phyloP scores from a whole-genome alignment of 306 rosid genomes.

The Alnus rubra region DNA sequence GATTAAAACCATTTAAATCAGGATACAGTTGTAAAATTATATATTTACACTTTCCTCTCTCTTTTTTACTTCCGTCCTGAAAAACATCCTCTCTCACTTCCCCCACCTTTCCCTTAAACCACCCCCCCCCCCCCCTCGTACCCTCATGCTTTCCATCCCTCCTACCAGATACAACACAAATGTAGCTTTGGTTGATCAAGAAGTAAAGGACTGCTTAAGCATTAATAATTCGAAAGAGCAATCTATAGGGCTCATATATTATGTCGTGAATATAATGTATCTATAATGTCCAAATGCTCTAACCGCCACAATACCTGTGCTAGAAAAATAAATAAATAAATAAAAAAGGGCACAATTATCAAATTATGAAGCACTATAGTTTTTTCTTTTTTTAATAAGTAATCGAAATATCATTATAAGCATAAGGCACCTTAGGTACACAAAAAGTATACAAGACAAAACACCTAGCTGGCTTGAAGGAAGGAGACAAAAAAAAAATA shows the following conservation, averaged over 20 bases:
- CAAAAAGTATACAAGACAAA: too few species aligned
- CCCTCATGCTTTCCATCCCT: not conserved
- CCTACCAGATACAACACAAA: not conserved
- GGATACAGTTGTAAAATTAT: not conserved
- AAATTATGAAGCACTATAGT: constrained; percentile 8
- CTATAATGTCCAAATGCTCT: not conserved
- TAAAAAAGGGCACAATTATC: too few species aligned
- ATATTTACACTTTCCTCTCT: not conserved
- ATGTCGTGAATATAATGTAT: not conserved
- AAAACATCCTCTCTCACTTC: not conserved
- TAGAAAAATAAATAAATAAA: too few species aligned
- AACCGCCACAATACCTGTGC: not conserved
- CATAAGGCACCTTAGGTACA: too few species aligned
- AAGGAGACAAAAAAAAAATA: too few species aligned
- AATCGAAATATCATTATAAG: too few species aligned
- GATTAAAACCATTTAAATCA: not conserved
- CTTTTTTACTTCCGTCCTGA: not conserved
- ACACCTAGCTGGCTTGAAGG: too few species aligned
- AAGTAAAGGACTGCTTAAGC: not conserved
- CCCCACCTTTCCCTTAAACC: not conserved
- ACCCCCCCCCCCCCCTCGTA: not conserved
- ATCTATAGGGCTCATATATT: not conserved
- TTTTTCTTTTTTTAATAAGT: too few species aligned
- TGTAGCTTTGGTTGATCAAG: not conserved
- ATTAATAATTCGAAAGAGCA: not conserved